Base-by-base conservation (phyloP, 371 early-diverging fungal genomes). In the Parasitella parasitica region DNA sequence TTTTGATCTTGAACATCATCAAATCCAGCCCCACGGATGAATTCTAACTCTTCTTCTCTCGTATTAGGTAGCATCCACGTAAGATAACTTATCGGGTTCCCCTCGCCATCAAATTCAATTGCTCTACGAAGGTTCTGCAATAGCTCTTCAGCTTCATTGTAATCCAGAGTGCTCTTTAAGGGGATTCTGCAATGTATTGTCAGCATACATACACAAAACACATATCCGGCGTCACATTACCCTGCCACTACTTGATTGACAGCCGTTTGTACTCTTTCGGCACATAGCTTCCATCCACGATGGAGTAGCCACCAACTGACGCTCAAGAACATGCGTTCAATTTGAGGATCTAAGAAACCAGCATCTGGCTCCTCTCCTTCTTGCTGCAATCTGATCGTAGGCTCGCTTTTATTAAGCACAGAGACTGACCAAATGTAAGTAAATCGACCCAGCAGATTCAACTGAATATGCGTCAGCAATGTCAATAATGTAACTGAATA, bases 301-400 rank as follows among this genome's bases (percentile, higher is more conserved):
- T 97, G 92, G 66, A 97, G 70, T 34, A 97, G 70, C 89, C 92
- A 96, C 94, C 95, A 97, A 69, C 87, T 90, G 63, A 91, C 88
- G 54, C 93, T 92, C 65, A 97, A 66, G 69, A 88, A 97, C 81
- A 88, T 85, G 53, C 90, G 83, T 69, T 95, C 94, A 2, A 85
- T 84, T 46, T 88, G 82, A 22, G 71, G 70, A 61, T 75, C 76
- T 60, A 76, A 76, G 67, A 77, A 71, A 0, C 77, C 72, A 51
- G 65, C 67, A 63, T 70, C 69, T 35, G 71, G 64, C 32, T 76
- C 72, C 26, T 79, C 74, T 16, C 71, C 66, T n/a, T 73, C 69
- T 58, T 73, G 63, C 51, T 83, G 82, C 24, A 80, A 54, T 34
- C 80, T 73, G 35, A 82, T 79, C 0, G 81, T 76, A 3, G 82